Evolutionary conservation across 1,284 basidiomycete species (phyloP), one percentile per base, ranked within the genome.

Genomic region (Ustilago cynodontis): DNA sequence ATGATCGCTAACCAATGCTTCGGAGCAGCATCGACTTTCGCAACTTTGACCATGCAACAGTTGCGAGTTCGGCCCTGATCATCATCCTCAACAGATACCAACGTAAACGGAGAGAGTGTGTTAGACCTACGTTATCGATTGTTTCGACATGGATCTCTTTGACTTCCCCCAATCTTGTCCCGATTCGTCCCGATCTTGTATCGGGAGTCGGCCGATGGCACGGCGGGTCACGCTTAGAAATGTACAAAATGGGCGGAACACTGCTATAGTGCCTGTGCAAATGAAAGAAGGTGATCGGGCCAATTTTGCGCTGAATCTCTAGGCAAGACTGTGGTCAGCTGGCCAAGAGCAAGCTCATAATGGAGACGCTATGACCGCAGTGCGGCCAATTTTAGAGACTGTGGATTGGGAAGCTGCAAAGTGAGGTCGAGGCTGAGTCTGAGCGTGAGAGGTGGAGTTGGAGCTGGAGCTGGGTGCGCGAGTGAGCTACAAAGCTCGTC

Each of bases 401-500:
- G 35, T 8, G 39, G 14, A 1, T 13, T 41, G 37, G 13, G 14
- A n/a, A n/a, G 55, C 39, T 29, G 9, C 4, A 43, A 13, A 28
- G 7, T 37, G 37, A n/a, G 24, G 43, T 20, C 24, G 24, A 29
- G 16, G 14, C 39, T 35, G 33, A n/a, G 7, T 20, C 18, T 33
- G 51, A 14, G n/a, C 24, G 11, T 33, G 31, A 41, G 33, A 29
- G 43, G 22, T 29, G 3, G 28, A 64, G 65, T 52, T 72, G 64
- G 70, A 64, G 64, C 45, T 22, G 43, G 22, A 45, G 22, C 7
- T 39, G 53, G 29, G 51, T 20, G 52, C 33, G 59, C 60, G 70
- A 59, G 47, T 65, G 71, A 60, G 64, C 69, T 76, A 76, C 73
- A 76, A 76, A 76, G 73, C 61, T 64, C 53, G 54, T 28, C 41